phyloP scores from a whole-genome alignment of 768 basidiomycete species.

The Gymnopilus dilepis region DNA sequence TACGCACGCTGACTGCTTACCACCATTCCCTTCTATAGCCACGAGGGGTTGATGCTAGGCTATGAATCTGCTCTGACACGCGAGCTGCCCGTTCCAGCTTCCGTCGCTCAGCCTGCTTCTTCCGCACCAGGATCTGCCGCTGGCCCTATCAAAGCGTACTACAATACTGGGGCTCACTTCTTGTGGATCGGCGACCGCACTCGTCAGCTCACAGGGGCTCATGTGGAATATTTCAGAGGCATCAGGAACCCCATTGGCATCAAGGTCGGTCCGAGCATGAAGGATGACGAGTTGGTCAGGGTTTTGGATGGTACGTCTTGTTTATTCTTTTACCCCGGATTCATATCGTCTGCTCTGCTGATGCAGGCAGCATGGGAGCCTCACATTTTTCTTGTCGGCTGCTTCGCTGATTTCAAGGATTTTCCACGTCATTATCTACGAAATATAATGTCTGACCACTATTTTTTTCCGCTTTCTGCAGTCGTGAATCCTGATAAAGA shows the following conservation, averaged over 20 bases:
- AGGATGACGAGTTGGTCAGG: conserved; percentile 71
- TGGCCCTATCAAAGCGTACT: conserved; percentile 51
- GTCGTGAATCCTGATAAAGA: conserved; percentile 90
- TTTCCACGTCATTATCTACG: too few species aligned
- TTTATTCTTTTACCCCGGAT: neutral
- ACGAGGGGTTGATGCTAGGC: conserved; percentile 91
- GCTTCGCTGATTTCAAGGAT: neutral
- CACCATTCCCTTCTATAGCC: conserved; percentile 48
- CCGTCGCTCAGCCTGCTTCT: conserved; percentile 18
- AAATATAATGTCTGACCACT: neutral
- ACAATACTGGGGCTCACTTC: conserved; percentile 94
- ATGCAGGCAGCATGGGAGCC: too few species aligned
- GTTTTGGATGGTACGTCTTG: conserved; percentile 74
- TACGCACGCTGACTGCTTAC: neutral
- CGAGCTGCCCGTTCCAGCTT: conserved; percentile 49
- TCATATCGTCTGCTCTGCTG: too few species aligned
- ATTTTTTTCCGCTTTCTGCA: conserved; percentile 33
- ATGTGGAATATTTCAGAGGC: conserved; percentile 94
- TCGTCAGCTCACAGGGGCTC: conserved; percentile 88
- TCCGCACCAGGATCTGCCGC: conserved; percentile 4
- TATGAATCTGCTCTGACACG: conserved; percentile 95
- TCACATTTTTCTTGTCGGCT: too few species aligned
- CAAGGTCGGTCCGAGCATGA: conserved; percentile 94
- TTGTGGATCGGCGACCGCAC: conserved; percentile 98
- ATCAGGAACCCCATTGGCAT: conserved; percentile 94